These are phyloP conservation scores for Talaromyces verruculosus DNA, from an alignment of 2,329 filamentous ascomycete species.

Conservation along the genomic window DNA sequence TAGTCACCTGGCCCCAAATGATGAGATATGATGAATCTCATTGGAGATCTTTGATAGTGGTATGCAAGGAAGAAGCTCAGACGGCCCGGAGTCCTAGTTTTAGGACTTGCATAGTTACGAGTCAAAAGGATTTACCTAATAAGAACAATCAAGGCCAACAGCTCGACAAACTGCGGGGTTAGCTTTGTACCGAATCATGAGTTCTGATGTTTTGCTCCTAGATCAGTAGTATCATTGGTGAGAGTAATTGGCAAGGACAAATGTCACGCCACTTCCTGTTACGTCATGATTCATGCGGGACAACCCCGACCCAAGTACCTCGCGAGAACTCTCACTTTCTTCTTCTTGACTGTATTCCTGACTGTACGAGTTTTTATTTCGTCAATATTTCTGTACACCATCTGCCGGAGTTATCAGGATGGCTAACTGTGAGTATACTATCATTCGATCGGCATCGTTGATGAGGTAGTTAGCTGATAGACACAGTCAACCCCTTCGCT, in stretches of 20 bases:
- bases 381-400: neutral
- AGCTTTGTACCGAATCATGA: neutral
- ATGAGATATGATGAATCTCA: neutral
- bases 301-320: neutral
- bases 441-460: neutral
- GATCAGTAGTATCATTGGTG: neutral
- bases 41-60: neutral
- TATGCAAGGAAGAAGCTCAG: conserved; percentile 1
- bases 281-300: neutral
- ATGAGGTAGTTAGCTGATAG: neutral
- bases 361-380: too few relatives aligned
- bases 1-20: neutral
- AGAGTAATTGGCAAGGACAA: neutral
- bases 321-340: neutral
- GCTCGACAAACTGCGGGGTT: neutral
- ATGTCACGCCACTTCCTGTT: neutral
- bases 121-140: neutral
- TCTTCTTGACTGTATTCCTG: neutral
- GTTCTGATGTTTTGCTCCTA: neutral
- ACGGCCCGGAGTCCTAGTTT: neutral
- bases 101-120: neutral
- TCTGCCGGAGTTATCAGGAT: neutral
- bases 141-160: neutral
- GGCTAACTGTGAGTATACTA: conserved; percentile 14
- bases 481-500: conserved; percentile 71